Evolutionary conservation across 352 stramenopile genomes (phyloP), one percentile per base, ranked within the genome.

Genomic region (Globisporangium heterothallicum): DNA sequence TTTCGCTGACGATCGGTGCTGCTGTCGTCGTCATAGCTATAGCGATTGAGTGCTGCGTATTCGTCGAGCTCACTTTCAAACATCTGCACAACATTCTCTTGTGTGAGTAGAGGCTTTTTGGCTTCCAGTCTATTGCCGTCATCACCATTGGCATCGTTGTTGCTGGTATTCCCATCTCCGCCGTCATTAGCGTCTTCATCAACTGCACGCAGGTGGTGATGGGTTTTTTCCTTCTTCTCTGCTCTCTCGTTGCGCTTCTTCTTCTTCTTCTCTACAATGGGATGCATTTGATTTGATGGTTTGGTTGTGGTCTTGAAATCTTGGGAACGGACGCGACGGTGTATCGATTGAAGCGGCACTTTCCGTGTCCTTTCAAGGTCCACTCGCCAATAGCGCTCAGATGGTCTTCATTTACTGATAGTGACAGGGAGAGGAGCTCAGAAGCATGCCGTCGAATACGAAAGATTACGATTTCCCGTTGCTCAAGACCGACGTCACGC

Each of bases 381-480:
- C n/a, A n/a, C n/a, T n/a, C n/a, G n/a, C n/a, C n/a, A n/a, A n/a
- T n/a, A n/a, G n/a, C n/a, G n/a, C n/a, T n/a, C n/a, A n/a, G n/a
- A n/a, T n/a, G n/a, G n/a, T n/a, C n/a, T n/a, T n/a, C n/a, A n/a
- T n/a, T n/a, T n/a, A n/a, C n/a, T n/a, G n/a, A n/a, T n/a, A n/a
- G n/a, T n/a, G n/a, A n/a, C n/a, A n/a, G n/a, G n/a, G n/a, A n/a
- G n/a, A n/a, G n/a, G n/a, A n/a, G n/a, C n/a, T n/a, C n/a, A n/a
- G n/a, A n/a, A n/a, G n/a, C n/a, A 9, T 22, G 14, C 29, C 32
- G 34, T 19, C 64, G 9, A 32, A 48, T 1, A 55, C 80, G 43
- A 74, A 62, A 10, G 74, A 72, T 64, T 87, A 74, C 48, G 78
- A 92, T 50, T 89, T 92, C 51, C 76, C 78, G 22, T 45, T 86